Evolutionary conservation across 306 rosid genomes (phyloP).

Genomic region (Adenanthera pavonina): DNA sequence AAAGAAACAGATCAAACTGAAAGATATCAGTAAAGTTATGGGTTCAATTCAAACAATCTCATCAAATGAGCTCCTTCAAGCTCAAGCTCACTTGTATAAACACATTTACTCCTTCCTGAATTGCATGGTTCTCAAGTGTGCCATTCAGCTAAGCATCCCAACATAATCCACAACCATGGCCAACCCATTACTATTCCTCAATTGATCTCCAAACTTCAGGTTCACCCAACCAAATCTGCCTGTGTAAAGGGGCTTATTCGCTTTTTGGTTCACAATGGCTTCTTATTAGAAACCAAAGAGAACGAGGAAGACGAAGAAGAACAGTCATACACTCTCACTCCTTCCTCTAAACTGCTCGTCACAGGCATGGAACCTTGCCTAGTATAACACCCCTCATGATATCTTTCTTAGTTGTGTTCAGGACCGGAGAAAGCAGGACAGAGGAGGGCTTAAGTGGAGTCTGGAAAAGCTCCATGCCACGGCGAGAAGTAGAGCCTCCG

Average conservation of each 20-base stretch:
- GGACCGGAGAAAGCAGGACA: no score
- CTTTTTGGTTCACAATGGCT: conserved; percentile 37
- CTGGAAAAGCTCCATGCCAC: no score
- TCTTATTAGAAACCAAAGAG: conserved; percentile 20
- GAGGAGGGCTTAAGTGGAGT: no score
- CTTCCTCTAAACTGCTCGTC: conserved; percentile 40
- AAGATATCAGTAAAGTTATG: no score
- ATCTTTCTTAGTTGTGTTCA: no score
- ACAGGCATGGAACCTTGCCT: conserved; percentile 37
- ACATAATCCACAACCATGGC: conserved; percentile 43
- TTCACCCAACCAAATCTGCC: conserved; percentile 24
- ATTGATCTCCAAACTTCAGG: conserved; percentile 37
- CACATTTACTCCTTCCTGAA: conserved; percentile 20
- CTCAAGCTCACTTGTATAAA: conserved; percentile 48
- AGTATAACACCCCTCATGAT: background rate
- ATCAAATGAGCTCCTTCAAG: conserved; percentile 27
- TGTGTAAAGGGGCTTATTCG: conserved; percentile 40
- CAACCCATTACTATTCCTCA: conserved; percentile 41
- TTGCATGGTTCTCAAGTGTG: conserved; percentile 47
- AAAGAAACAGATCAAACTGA: no score
- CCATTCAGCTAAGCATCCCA: conserved; percentile 41
- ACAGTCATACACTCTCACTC: background rate
- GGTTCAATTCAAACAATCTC: no score
- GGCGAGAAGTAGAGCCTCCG: no score
- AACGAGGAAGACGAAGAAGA: background rate